phyloP scores from a whole-genome alignment of 495 filamentous ascomycete genomes.

The Aspergillus sparsus region DNA sequence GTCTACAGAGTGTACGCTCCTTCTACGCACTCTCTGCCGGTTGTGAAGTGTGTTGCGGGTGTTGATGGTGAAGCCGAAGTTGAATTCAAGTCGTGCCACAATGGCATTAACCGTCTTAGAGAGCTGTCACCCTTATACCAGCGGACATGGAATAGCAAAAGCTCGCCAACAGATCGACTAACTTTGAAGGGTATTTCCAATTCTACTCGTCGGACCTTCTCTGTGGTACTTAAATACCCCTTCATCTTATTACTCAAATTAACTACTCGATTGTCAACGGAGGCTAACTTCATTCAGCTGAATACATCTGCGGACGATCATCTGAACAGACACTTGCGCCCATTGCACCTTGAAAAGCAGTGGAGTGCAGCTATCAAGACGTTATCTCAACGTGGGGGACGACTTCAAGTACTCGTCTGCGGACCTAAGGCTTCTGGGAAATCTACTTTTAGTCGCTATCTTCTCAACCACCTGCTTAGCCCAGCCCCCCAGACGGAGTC shows the following conservation, averaged over 20 bases:
- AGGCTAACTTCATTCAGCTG: conserved; percentile 35
- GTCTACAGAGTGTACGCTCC: conserved; percentile 69
- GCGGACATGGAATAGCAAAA: conserved; percentile 68
- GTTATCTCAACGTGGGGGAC: conserved; percentile 38
- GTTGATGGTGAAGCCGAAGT: conserved; percentile 50
- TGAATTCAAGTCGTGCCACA: conserved; percentile 55
- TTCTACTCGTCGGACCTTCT: conserved; percentile 40
- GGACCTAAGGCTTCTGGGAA: conserved; percentile 86
- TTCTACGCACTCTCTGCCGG: conserved; percentile 73
- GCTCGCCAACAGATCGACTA: conserved; percentile 41
- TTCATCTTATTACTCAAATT: conserved; percentile 1
- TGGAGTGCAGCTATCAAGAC: conserved; percentile 56
- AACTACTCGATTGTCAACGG: neutral
- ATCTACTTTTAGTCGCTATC: conserved; percentile 77
- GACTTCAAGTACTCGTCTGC: conserved; percentile 59
- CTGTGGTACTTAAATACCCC: conserved; percentile 36
- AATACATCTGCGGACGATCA: conserved; percentile 50
- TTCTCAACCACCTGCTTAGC: conserved; percentile 73
- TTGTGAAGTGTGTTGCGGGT: conserved; percentile 59
- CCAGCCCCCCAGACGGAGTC: conserved; percentile 39
- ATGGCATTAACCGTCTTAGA: conserved; percentile 57
- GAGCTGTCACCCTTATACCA: conserved; percentile 69
- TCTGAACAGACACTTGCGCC: conserved; percentile 55
- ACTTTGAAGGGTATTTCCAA: conserved; percentile 32
- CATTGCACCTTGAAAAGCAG: conserved; percentile 63